Percentiles rank a stretch among this genome's conserved stretches.
Evolutionary conservation across 2,329 filamentous ascomycete species (phyloP).

Genomic region (Teratosphaeriaceae sp.): DNA sequence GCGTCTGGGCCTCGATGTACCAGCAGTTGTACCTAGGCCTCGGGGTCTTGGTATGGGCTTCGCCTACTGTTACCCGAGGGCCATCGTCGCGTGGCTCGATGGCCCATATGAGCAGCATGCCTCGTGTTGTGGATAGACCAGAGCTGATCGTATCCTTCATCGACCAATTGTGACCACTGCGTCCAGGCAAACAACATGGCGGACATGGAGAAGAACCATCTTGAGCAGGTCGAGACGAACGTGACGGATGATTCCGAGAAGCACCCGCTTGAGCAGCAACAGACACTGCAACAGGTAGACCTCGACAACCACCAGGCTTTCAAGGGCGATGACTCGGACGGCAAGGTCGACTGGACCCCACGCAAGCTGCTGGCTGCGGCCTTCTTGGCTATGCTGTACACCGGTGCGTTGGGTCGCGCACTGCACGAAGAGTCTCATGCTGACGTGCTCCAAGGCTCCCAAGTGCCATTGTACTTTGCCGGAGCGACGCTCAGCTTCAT

Average conservation of each 20-base stretch:
- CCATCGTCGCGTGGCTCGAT: too few species aligned
- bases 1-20: too few species aligned
- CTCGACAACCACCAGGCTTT: constrained; percentile 30
- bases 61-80: too few species aligned
- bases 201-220: constrained; percentile 4
- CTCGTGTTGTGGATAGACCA: too few species aligned
- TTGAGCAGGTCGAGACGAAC: constrained; percentile 1
- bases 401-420: constrained; percentile 21
- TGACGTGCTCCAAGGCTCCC: constrained; percentile 12
- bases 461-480: constrained; percentile 21
- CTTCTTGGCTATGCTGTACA: constrained; percentile 34
- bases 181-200: too few species aligned
- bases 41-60: too few species aligned
- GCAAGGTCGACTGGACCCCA: constrained; percentile 31
- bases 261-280: background rate
- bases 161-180: too few species aligned
- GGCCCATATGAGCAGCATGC: too few species aligned
- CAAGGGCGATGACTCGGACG: constrained; percentile 36
- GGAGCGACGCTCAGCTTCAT: constrained; percentile 18
- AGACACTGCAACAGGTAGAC: constrained; percentile 20
- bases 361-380: constrained; percentile 30
- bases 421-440: background rate
- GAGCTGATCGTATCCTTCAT: too few species aligned
- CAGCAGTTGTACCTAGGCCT: too few species aligned
- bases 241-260: background rate